phyloP scores from a whole-genome alignment of 495 filamentous ascomycete species.

The Oleoguttula mirabilis region DNA sequence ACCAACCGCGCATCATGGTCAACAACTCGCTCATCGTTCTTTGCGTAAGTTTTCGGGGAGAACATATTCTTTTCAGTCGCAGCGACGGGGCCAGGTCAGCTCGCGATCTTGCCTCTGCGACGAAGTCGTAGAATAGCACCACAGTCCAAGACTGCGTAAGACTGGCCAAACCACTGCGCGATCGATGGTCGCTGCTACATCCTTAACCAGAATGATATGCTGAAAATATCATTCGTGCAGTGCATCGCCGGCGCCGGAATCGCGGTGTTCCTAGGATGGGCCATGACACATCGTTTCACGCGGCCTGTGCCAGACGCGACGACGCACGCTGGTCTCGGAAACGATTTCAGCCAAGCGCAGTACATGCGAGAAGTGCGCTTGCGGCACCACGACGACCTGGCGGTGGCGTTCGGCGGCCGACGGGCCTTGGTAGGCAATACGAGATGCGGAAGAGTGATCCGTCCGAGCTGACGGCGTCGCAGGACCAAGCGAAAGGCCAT shows the following conservation, averaged over 20 bases:
- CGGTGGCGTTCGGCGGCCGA: neutral
- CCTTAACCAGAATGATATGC: no score
- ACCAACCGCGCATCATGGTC: no score
- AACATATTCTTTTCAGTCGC: no score
- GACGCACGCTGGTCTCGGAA: neutral
- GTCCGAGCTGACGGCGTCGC: no score
- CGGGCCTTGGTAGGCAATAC: conserved; percentile 5
- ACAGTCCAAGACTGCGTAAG: neutral
- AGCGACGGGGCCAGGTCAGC: no score
- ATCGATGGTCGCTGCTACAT: no score
- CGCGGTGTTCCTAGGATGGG: conserved; percentile 3
- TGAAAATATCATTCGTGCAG: neutral
- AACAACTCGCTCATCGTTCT: no score
- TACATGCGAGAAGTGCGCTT: conserved; percentile 14
- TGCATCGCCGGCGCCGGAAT: conserved; percentile 4
- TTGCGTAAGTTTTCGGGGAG: no score
- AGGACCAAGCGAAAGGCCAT: no score
- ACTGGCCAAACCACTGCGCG: neutral
- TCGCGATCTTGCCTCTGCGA: neutral
- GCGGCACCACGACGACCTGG: conserved; percentile 11
- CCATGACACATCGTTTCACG: conserved; percentile 2
- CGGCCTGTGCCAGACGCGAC: neutral
- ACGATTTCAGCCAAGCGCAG: conserved; percentile 6
- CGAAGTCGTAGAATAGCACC: neutral
- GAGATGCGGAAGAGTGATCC: no score